Evolutionary conservation across 768 basidiomycete species (phyloP), one percentile per base, ranked within the genome.

Genomic region (Lentinula raphanica): DNA sequence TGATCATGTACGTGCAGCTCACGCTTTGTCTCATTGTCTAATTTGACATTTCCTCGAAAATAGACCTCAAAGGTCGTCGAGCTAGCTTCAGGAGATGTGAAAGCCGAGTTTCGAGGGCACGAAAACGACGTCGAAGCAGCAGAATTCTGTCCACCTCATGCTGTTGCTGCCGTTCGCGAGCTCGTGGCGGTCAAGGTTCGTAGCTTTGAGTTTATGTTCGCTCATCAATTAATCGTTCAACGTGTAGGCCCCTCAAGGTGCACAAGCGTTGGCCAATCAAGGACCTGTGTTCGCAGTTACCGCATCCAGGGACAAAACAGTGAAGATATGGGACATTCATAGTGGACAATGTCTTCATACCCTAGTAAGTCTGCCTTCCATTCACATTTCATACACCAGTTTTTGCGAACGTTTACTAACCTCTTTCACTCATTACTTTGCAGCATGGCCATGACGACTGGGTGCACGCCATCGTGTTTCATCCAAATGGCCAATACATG

Each of bases 321-420:
- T 91, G 69, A 84, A 83, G 64, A 68, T 91, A 5, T 91, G 89
- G 89, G 90, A 91, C 62, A 74, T 80, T 0, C 71, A 79, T 42
- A 80, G 77, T 17, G 88, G 90, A 1, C 86, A 85, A 67, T 79
- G 86, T 65, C 67, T 88, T 21, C 75, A 80, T 63, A 83, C 78
- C 38, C 74, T 88, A 44, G 84, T 84, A 57, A 54, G 76, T 67
- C 25, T 13, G 38, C 61, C 15, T 21, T 23, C 5, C 46, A 5
- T 5, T n/a, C 17, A 17, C 25, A n/a, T 36, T 5, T 35, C 19
- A 12, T 1, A 27, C 55, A 23, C 17, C 17, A 27, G 21, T 1
- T 28, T 29, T 27, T 15, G 27, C 7, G 28, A 49, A 45, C 5
- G 9, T 29, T 9, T 49, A 59, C 36, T 51, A 29, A 65, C 23